phyloP scores from a whole-genome alignment of 2,329 filamentous ascomycete species.

The Bipolaris gigantea region DNA sequence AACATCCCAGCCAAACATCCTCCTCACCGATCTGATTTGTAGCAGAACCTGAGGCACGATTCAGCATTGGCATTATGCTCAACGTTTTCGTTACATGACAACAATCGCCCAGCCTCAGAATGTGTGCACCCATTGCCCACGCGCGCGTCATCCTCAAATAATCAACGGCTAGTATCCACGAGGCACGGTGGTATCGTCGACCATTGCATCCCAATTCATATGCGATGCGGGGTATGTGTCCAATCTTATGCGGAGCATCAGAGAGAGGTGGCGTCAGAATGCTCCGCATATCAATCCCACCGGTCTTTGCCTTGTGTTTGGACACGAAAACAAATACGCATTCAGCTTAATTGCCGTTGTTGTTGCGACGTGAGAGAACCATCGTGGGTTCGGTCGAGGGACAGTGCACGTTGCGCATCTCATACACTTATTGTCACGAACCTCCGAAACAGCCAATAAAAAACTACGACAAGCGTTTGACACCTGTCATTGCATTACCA shows the following conservation, averaged over 20 bases:
- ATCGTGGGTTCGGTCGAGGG: conserved; percentile 16
- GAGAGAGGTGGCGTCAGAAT: background rate
- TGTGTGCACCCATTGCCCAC: background rate
- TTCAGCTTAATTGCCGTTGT: conserved; percentile 6
- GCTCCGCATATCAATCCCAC: background rate
- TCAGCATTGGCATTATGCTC: background rate
- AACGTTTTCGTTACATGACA: background rate
- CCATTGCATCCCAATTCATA: background rate
- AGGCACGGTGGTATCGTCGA: background rate
- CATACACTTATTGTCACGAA: conserved; percentile 34
- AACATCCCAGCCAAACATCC: background rate
- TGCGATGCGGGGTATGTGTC: background rate
- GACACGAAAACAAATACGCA: background rate
- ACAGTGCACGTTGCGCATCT: conserved; percentile 38
- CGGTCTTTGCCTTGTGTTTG: background rate
- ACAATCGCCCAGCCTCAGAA: background rate
- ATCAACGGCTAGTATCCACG: too few species aligned
- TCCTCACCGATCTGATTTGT: background rate
- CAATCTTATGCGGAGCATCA: background rate
- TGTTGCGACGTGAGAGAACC: conserved; percentile 22
- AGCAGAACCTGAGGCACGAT: background rate
- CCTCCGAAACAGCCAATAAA: conserved; percentile 26
- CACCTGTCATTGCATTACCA: conserved; percentile 25
- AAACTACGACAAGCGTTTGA: conserved; percentile 13
- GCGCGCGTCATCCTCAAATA: background rate